phyloP scores from a whole-genome alignment of 768 basidiomycete species.

The Favolaschia claudopus region DNA sequence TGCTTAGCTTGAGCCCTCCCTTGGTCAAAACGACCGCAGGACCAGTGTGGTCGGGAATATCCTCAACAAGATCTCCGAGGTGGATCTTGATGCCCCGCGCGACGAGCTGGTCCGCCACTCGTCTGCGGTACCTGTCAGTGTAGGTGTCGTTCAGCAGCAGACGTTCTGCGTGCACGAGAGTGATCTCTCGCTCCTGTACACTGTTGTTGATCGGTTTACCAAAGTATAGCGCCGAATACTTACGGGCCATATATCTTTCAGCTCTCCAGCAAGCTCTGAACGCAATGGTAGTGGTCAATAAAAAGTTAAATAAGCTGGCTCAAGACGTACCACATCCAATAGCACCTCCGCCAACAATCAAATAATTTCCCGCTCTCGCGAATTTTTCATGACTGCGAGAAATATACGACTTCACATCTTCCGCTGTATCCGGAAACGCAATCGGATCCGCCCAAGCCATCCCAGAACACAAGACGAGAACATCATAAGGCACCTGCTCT shows the following conservation, averaged over 20 bases:
- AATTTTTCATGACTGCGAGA: slow-evolving; percentile 43
- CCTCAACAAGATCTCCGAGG: slow-evolving; percentile 49
- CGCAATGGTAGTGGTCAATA: not conserved
- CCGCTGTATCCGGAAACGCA: slow-evolving; percentile 47
- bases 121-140: slow-evolving; percentile 49
- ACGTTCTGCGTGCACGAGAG: slow-evolving; percentile 52
- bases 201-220: not conserved
- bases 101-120: slow-evolving; percentile 42
- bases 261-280: slow-evolving; percentile 34
- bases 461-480: slow-evolving; percentile 69
- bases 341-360: slow-evolving; percentile 65
- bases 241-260: slow-evolving; percentile 30
- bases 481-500: slow-evolving; percentile 56
- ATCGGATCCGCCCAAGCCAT: slow-evolving; percentile 60
- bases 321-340: slow-evolving; percentile 53
- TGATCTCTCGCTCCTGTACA: slow-evolving; percentile 44
- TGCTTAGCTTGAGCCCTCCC: slow-evolving; percentile 44
- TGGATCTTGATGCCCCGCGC: slow-evolving; percentile 44
- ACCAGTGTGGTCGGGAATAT: slow-evolving; percentile 35
- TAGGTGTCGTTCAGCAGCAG: slow-evolving; percentile 55
- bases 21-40: slow-evolving; percentile 43
- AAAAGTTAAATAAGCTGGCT: not conserved
- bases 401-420: slow-evolving; percentile 35
- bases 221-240: not conserved
- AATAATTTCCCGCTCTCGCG: slow-evolving; percentile 48